Base-by-base conservation (phyloP, 495 filamentous ascomycete genomes). In the Penicillium waksmanii region DNA sequence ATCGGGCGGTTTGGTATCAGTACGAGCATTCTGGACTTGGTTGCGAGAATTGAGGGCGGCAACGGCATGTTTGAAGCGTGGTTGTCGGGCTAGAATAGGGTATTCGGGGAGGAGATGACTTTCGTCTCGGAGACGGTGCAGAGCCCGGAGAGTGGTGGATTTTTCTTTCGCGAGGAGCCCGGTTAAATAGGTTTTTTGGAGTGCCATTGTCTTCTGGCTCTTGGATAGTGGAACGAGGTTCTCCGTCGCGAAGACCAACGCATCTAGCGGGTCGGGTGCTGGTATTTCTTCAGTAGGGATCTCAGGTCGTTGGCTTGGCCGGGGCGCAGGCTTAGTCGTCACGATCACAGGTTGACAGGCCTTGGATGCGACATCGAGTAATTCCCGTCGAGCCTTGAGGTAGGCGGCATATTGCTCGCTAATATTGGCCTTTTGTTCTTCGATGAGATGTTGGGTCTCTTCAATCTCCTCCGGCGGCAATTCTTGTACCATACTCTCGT, bases 101-200 rank as follows among this genome's bases (percentile, higher is more conserved):
- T 89, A 85, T 40, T 81, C 77, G 0, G 84, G 85, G 2, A 91
- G 80, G 5, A 92, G 77, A 55, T 90, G 87, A 63, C 86, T 89
- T 60, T 92, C 89, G 35, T 90, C 85, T 12, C 79, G 77, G 1
- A 91, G 71, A 34, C 85, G 87, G 50, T 84, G 81, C 11, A 91
- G 72, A 0, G 72, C 67, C 55, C 85, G 82, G 40, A 80, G 76
- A 9, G 80, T 80, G 2, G 85, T 85, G 18, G 80, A 79, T 52
- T 85, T 80, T 55, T 89, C 85, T 61, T 83, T 86, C 3, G 79
- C 68, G 15, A 92, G 75, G 27, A 81, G 67, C 10, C 74, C 77
- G 36, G 83, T 79, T 46, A 91, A 63, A 63, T 89, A 85, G 6
- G 84, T 81, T 49, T 86, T 89, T 53, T 91, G 85, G 36, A 87